A percentile compares a stretch with the other conserved stretches of the same genome.
These are phyloP conservation scores for Beta lomatogona DNA, from an alignment of 179 eudicot species.

Conservation along the genomic window DNA sequence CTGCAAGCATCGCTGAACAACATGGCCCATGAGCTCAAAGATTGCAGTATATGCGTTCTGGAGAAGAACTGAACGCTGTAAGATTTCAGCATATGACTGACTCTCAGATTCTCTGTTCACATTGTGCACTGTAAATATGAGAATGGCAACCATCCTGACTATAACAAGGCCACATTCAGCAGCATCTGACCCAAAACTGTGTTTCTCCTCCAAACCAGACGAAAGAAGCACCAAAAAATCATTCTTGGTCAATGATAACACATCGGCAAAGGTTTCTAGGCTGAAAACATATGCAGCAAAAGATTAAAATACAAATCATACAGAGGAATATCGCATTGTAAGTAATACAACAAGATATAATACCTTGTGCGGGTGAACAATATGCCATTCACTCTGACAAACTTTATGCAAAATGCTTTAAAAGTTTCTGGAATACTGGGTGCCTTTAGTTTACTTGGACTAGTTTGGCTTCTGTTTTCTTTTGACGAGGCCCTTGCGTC, in stretches of 20 bases:
- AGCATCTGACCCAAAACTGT: conserved; percentile 83
- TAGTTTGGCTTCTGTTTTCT: conserved; percentile 49
- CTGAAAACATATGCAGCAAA: conserved; percentile 43
- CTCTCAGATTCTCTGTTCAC: conserved; percentile 73
- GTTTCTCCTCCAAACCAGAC: conserved; percentile 61
- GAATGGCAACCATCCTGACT: conserved; percentile 71
- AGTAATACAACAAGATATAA: background rate
- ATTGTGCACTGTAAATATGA: conserved; percentile 83
- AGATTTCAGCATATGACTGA: conserved; percentile 87
- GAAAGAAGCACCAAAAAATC: conserved; percentile 72
- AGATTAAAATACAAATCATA: conserved; percentile 7
- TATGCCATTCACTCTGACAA: conserved; percentile 87
- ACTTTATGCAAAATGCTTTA: conserved; percentile 63
- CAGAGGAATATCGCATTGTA: background rate
- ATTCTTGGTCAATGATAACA: conserved; percentile 50
- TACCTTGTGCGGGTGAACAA: conserved; percentile 97
- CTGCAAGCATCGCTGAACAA: conserved; percentile 67
- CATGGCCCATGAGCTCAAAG: conserved; percentile 76
- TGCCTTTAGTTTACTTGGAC: conserved; percentile 49
- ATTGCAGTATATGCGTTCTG: conserved; percentile 75
- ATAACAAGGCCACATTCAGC: conserved; percentile 68
- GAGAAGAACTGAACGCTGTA: conserved; percentile 78
- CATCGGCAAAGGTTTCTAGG: conserved; percentile 86
- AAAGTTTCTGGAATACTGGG: conserved; percentile 43
- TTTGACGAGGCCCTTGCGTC: conserved; percentile 51